Conservation (phyloP, 129 eudicot species). For the Escallonia rubra region DNA sequence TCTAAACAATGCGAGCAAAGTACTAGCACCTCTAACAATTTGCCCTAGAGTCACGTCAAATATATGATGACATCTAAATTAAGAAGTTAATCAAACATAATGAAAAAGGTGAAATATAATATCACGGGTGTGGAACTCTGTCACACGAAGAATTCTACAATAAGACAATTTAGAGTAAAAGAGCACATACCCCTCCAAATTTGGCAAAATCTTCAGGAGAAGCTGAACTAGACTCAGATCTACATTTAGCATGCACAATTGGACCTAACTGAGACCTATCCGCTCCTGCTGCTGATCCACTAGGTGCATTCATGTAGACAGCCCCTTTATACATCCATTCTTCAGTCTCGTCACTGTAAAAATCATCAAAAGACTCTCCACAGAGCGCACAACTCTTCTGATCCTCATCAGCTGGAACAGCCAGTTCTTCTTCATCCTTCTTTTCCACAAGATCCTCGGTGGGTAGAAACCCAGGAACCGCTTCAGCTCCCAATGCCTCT, state of each 20-base stretch:
- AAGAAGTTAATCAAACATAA: too few relatives aligned
- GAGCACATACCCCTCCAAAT: slow-evolving; percentile 42
- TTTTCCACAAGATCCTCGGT: slow-evolving; percentile 50
- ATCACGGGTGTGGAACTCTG: too few relatives aligned
- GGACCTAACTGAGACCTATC: slow-evolving; percentile 86
- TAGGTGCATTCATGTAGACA: slow-evolving; percentile 74
- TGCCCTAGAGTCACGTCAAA: too few relatives aligned
- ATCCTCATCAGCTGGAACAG: slow-evolving; percentile 94
- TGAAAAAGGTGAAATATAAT: too few relatives aligned
- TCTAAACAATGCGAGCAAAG: too few relatives aligned
- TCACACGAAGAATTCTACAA: too few relatives aligned
- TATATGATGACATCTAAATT: too few relatives aligned
- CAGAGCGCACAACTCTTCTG: slow-evolving; percentile 80
- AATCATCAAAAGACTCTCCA: slow-evolving; percentile 94
- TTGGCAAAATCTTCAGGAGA: slow-evolving; percentile 40
- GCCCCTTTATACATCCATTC: slow-evolving; percentile 38
- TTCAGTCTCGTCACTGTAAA: slow-evolving; percentile 79
- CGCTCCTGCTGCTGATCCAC: slow-evolving; percentile 56
- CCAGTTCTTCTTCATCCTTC: slow-evolving; percentile 71
- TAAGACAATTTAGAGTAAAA: not conserved
- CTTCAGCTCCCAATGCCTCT: slow-evolving; percentile 70
- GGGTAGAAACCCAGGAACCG: slow-evolving; percentile 68
- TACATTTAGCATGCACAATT: slow-evolving; percentile 90
- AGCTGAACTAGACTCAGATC: slow-evolving; percentile 55
- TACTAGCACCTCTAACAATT: too few relatives aligned